Percentiles rank a stretch among this genome's conserved stretches.
phyloP scores from a whole-genome alignment of 1,284 basidiomycete genomes.

The Neolentinus lepideus region DNA sequence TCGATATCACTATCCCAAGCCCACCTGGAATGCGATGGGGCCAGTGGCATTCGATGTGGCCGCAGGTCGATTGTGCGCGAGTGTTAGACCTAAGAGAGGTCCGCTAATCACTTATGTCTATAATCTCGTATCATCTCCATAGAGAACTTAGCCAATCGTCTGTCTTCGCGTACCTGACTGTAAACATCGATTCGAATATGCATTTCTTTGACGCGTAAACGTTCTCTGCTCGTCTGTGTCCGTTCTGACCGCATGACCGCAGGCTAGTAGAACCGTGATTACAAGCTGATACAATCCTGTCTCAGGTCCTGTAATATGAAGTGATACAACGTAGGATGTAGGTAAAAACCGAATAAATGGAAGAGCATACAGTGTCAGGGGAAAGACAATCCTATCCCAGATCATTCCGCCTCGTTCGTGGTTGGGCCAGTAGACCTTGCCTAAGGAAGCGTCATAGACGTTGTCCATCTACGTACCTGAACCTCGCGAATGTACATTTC shows the following conservation, averaged over 20 bases:
- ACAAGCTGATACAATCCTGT: neutral
- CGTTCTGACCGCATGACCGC: too few species aligned
- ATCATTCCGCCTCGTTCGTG: neutral
- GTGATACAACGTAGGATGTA: neutral
- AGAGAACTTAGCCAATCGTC: too few species aligned
- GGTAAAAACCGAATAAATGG: neutral
- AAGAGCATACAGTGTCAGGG: neutral
- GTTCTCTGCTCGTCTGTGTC: too few species aligned
- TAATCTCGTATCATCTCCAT: neutral
- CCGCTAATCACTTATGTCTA: neutral
- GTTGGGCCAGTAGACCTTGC: neutral
- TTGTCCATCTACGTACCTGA: too few species aligned
- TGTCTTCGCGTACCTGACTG: too few species aligned
- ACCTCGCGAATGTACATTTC: too few species aligned
- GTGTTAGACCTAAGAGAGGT: neutral
- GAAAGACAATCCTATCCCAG: neutral
- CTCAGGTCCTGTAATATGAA: neutral
- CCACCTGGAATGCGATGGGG: neutral
- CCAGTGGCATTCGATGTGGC: neutral
- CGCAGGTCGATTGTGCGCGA: neutral
- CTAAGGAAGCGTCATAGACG: too few species aligned
- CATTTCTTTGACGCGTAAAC: too few species aligned
- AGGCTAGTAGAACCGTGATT: too few species aligned
- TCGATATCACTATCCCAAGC: neutral
- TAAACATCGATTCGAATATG: too few species aligned